Evolutionary conservation across 2,329 filamentous ascomycete species (phyloP).

Genomic region (Apiospora sp.): DNA sequence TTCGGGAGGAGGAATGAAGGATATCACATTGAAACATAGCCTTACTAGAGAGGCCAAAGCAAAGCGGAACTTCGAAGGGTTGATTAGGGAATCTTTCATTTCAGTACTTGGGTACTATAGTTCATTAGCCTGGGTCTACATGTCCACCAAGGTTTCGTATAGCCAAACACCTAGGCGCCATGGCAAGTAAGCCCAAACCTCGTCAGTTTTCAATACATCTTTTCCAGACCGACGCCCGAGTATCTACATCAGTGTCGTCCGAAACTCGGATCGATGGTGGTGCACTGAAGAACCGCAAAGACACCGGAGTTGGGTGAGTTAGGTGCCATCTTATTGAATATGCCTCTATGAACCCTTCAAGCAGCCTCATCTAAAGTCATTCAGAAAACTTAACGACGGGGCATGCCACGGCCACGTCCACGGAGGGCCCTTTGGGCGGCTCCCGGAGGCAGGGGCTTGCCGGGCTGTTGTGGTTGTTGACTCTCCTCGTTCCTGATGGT

Average conservation of each 20-base stretch:
- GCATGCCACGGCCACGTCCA: slow-evolving; percentile 88
- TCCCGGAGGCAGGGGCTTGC: slow-evolving; percentile 76
- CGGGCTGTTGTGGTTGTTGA: slow-evolving; percentile 80
- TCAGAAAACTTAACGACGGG: slow-evolving; percentile 68
- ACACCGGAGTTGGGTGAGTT: not conserved
- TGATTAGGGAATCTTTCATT: not conserved
- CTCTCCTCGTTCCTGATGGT: slow-evolving; percentile 99
- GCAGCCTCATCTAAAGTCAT: not conserved
- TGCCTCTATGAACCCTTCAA: not conserved
- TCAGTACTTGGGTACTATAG: not conserved
- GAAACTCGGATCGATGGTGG: not conserved
- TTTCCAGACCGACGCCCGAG: slow-evolving; percentile 11
- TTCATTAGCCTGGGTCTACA: not conserved
- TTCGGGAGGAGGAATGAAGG: not conserved
- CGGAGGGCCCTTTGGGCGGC: slow-evolving; percentile 90
- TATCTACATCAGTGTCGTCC: not conserved
- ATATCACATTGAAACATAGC: not conserved
- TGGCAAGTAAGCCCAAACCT: not conserved
- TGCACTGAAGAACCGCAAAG: not conserved
- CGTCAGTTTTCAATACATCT: not conserved
- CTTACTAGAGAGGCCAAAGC: not conserved
- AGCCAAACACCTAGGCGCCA: not conserved
- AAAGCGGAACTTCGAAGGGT: not conserved
- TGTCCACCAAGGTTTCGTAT: not conserved
- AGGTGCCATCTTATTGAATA: not conserved